Evolutionary conservation across 2,329 filamentous ascomycete genomes (phyloP).

Genomic region (Diaporthe humulicola): DNA sequence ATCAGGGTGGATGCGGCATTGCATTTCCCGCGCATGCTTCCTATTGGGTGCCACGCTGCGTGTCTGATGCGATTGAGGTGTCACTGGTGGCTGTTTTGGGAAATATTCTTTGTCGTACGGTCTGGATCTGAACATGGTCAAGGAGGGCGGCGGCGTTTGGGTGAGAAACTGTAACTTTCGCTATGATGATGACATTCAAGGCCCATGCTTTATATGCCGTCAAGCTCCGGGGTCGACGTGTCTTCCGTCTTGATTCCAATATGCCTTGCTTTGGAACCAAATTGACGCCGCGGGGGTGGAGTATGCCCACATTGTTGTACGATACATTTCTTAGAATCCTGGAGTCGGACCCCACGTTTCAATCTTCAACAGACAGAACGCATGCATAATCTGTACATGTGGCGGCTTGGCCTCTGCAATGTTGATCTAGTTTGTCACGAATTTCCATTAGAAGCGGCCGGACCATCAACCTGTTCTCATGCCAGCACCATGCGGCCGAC

Average conservation of each 20-base stretch:
- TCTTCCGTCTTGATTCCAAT: not conserved
- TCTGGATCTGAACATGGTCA: too few relatives aligned
- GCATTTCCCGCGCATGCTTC: not conserved
- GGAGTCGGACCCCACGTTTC: not conserved
- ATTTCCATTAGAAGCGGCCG: not conserved
- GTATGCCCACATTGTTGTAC: not conserved
- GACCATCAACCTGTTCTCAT: not conserved
- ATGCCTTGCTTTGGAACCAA: not conserved
- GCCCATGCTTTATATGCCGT: not conserved
- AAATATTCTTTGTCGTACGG: not conserved
- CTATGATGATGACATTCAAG: slow-evolving; percentile 13
- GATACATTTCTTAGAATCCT: not conserved
- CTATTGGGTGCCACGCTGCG: not conserved
- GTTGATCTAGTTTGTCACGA: not conserved
- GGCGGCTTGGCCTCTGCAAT: not conserved
- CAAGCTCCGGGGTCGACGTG: not conserved
- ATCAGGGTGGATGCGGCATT: not conserved
- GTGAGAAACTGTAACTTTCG: not conserved
- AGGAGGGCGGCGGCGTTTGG: not conserved
- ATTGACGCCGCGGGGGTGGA: not conserved
- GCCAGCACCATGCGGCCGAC: not conserved
- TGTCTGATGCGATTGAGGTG: not conserved
- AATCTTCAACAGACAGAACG: not conserved
- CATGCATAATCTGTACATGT: not conserved
- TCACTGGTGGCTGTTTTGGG: not conserved